Percentiles rank a stretch among this genome's conserved stretches.
phyloP scores from a whole-genome alignment of 495 filamentous ascomycete genomes.

The Cudoniella acicularis region DNA sequence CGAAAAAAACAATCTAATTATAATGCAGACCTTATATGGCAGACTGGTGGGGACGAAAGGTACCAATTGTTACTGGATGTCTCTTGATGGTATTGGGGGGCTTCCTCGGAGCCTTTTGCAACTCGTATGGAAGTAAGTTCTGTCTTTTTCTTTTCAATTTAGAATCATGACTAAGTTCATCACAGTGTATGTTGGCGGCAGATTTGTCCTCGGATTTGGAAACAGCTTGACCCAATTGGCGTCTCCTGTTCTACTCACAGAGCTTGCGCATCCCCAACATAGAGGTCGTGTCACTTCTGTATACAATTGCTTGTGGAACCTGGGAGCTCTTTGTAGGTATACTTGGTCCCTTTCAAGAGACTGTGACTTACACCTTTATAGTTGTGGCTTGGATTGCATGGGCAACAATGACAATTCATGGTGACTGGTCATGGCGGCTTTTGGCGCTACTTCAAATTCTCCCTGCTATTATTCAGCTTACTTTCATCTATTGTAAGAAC shows the following conservation, averaged over 20 bases:
- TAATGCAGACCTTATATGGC: slow-evolving; percentile 42
- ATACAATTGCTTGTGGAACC: slow-evolving; percentile 28
- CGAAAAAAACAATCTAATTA: slow-evolving; percentile 11
- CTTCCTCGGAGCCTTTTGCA: slow-evolving; percentile 42
- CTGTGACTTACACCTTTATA: slow-evolving; percentile 11
- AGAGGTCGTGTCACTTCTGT: slow-evolving; percentile 29
- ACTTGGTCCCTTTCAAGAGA: neutral
- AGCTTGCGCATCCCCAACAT: slow-evolving; percentile 34
- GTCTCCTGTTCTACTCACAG: slow-evolving; percentile 31
- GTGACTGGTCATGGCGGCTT: slow-evolving; percentile 27
- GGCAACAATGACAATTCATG: slow-evolving; percentile 19
- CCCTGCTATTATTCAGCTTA: slow-evolving; percentile 19
- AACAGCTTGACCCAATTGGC: slow-evolving; percentile 27
- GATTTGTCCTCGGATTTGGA: slow-evolving; percentile 26
- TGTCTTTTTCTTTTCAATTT: too few relatives aligned
- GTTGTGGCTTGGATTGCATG: slow-evolving; percentile 25
- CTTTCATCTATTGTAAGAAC: slow-evolving; percentile 24
- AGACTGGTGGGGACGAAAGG: slow-evolving; percentile 41
- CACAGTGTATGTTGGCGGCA: slow-evolving; percentile 34
- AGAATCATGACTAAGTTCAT: slow-evolving; percentile 18
- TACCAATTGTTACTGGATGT: slow-evolving; percentile 48
- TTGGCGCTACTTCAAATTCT: slow-evolving; percentile 25
- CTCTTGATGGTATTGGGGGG: slow-evolving; percentile 47
- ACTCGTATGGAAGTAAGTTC: slow-evolving; percentile 29
- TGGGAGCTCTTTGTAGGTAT: slow-evolving; percentile 27